These are phyloP conservation scores for Microthlaspi erraticum DNA, from an alignment of 345 rosid genomes.

Conservation along the genomic window DNA sequence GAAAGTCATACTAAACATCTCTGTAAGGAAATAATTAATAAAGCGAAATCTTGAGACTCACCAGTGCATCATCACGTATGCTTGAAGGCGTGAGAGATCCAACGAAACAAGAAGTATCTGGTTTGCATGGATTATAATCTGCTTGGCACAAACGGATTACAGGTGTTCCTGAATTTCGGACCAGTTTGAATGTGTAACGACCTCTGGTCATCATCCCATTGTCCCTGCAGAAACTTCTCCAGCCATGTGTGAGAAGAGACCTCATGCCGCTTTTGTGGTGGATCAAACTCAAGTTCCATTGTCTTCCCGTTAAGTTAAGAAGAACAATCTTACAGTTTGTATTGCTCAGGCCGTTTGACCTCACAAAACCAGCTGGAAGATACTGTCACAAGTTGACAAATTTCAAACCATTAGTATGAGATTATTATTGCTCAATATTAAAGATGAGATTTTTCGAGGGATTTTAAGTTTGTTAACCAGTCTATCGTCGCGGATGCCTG, in stretches of 20 bases:
- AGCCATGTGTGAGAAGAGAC: slow-evolving; percentile 28
- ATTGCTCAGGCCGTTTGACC: slow-evolving; percentile 28
- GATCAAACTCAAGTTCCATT: slow-evolving; percentile 31
- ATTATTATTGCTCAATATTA: not conserved
- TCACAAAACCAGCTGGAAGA: slow-evolving; percentile 28
- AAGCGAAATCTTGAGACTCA: too few species aligned
- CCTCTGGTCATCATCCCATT: slow-evolving; percentile 37
- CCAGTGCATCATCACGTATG: slow-evolving; percentile 7
- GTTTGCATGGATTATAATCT: not conserved
- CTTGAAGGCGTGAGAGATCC: slow-evolving; percentile 30
- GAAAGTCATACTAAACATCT: slow-evolving; percentile 11
- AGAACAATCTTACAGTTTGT: slow-evolving; percentile 10
- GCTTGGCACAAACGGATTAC: slow-evolving; percentile 28
- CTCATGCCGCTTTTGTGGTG: not conserved
- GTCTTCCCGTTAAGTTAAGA: slow-evolving; percentile 34
- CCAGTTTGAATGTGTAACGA: slow-evolving; percentile 23
- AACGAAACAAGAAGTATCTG: slow-evolving; percentile 3
- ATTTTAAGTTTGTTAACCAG: slow-evolving; percentile 23
- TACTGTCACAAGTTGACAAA: slow-evolving; percentile 37
- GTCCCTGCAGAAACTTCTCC: slow-evolving; percentile 35
- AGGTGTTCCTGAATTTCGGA: slow-evolving; percentile 3
- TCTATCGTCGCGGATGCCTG: slow-evolving; percentile 2
- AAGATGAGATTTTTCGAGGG: not conserved
- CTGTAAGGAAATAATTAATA: too few species aligned
- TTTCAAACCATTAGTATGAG: slow-evolving; percentile 1